Base-by-base conservation (phyloP, 805 yeast genomes). In the Candida yuanshanica region DNA sequence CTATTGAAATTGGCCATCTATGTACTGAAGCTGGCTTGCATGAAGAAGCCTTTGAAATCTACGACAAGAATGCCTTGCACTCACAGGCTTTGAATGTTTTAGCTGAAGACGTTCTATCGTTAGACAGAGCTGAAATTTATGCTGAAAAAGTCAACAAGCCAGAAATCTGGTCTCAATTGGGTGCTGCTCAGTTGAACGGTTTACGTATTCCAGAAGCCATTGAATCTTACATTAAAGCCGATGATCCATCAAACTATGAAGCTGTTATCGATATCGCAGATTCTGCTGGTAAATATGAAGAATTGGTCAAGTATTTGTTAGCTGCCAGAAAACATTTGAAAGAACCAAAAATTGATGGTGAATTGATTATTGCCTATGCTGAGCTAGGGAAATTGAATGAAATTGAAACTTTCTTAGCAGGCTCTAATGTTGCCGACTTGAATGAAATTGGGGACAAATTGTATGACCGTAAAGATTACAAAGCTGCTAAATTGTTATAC, bases 241-340 rank as follows among this genome's bases (percentile, higher is more conserved):
- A 83, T 56, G 95, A 91, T 62, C 93, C 98, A 44, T 76, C 84
- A 39, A 88, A 93, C 70, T 93, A 72, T 59, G 87, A 80, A 43
- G 88, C 85, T 55, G 96, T 91, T 35, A 91, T 93, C 65, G 98
- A 93, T 55, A 85, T 89, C 54, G 79, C 98, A 36, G 95, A 90
- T 59, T 95, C 86, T 56, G 95, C 96, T 26, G 98, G 96, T 49
- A 91, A 90, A 62, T 95, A 81, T 62, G 97, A 91, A 57, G 98
- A 93, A 65, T 78, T 93, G 52, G 71, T 91, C 53, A 81, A 85
- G 50, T 93, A 77, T 68, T 74, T 93, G 66, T 71, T 75, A 49
- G 88, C 89, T 95, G 96, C 99, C 13, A 83, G 99, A 68, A 78
- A 82, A 60, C 74, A 90, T 16, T 72, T 88, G 59, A 85, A 96